Percentiles rank a stretch among this genome's conserved stretches.
These are phyloP conservation scores for Rhizoclosmatium globosum DNA, from an alignment of 192 early-diverging fungal species.

Conservation along the genomic window DNA sequence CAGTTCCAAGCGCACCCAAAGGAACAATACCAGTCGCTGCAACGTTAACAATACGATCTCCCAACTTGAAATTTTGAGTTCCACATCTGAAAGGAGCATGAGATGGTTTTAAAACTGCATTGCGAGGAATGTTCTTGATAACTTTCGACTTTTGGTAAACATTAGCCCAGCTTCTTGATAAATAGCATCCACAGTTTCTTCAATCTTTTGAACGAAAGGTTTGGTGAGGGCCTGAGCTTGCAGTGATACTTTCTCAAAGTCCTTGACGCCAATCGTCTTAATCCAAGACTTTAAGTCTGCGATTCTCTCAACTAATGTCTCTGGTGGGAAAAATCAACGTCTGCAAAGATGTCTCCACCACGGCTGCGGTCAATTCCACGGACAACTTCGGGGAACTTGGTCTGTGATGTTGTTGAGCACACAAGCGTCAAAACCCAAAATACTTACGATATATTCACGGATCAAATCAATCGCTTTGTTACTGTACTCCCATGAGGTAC, in stretches of 20 bases:
- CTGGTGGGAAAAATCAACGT: conserved; percentile 68
- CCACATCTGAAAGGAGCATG: conserved; percentile 76
- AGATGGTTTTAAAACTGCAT: conserved; percentile 80
- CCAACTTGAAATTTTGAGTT: conserved; percentile 82
- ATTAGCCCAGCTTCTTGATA: conserved; percentile 33
- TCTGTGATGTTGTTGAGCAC: conserved; percentile 4
- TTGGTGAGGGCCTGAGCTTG: conserved; percentile 71
- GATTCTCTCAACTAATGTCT: conserved; percentile 53
- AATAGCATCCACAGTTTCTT: conserved; percentile 60
- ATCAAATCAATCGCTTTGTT: conserved; percentile 80
- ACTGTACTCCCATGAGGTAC: conserved; percentile 87
- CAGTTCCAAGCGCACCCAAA: conserved; percentile 81
- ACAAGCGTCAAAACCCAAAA: conserved; percentile 14
- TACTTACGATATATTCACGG: conserved; percentile 68
- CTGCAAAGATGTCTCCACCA: conserved; percentile 64
- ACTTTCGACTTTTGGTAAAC: conserved; percentile 44
- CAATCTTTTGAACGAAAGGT: conserved; percentile 66
- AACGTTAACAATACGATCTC: conserved; percentile 86
- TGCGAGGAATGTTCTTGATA: conserved; percentile 56
- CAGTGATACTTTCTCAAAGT: conserved; percentile 70
- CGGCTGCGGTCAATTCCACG: conserved; percentile 39
- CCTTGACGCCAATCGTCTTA: conserved; percentile 64
- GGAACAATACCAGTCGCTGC: conserved; percentile 78
- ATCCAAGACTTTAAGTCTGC: conserved; percentile 72
- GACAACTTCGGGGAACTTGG: conserved; percentile 70